Base-by-base conservation (phyloP, 2,329 filamentous ascomycete species). In the Sarocladiaceae sp. region DNA sequence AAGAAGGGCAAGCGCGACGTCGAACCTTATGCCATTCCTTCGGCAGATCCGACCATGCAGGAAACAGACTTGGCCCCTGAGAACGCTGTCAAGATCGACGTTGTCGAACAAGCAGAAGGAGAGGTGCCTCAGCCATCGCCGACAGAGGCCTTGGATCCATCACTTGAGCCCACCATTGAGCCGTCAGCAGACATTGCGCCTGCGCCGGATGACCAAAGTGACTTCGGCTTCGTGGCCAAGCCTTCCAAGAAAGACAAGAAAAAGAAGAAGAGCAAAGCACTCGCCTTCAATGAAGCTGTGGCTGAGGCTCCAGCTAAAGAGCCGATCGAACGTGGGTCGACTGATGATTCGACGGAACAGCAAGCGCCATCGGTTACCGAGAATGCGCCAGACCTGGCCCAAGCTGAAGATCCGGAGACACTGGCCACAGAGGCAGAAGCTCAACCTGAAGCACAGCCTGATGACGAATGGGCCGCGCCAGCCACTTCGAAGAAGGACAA, bases 401-500 rank as follows among this genome's bases (percentile, higher is more conserved):
- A n/a, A n/a, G n/a, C n/a, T n/a, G n/a, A n/a, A n/a, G n/a, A n/a
- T n/a, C n/a, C n/a, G n/a, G n/a, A n/a, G n/a, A n/a, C n/a, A n/a
- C n/a, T n/a, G n/a, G 18, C 15, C 16, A 20, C 33, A 19, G 18
- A 35, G 19, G 20, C 20, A 12, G 15, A 9, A 29, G 15, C 11
- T 18, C 15, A 33, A 3, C 5, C 40, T 23, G 40, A 33, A 43
- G 18, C 27, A 15, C 33, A 24, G 18, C 5, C 33, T 16, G 29
- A 32, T 10, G 34, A 40, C 3, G 43, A 45, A n/a, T 35, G n/a
- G 41, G 45, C 43, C 42, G 44, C 29, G 46, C 43, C 29, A 16
- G 11, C 21, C 16, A 18, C 23, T 24, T 47, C 50, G 20, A 58
- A 57, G 45, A 62, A 59, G 45, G 53, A 50, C 45, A 58, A 57